Percentiles rank a stretch among this genome's conserved stretches.
Evolutionary conservation across 2,329 filamentous ascomycete species (phyloP).

Genomic region (Leptographium procerum): DNA sequence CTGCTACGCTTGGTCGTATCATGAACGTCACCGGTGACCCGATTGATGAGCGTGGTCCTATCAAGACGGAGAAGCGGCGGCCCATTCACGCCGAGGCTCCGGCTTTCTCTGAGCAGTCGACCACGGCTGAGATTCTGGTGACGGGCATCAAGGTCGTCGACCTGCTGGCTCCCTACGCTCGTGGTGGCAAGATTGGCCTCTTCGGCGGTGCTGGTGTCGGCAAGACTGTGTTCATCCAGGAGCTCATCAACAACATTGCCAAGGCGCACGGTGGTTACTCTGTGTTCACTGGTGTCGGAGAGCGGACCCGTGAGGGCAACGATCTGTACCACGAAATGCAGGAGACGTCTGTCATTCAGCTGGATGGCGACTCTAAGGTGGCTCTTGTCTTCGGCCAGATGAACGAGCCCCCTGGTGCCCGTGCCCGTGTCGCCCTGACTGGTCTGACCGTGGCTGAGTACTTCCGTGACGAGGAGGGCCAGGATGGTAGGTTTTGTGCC

Average conservation of each 20-base stretch:
- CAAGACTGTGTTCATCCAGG: slow-evolving; percentile 99
- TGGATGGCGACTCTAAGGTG: slow-evolving; percentile 99
- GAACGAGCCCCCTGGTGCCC: slow-evolving; percentile 99
- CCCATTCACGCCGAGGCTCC: slow-evolving; percentile 95
- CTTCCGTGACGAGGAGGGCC: slow-evolving; percentile 65
- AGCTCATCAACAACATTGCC: slow-evolving; percentile 99
- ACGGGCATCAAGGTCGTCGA: slow-evolving; percentile 99
- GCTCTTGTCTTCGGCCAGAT: slow-evolving; percentile 99
- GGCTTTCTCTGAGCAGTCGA: slow-evolving; percentile 89
- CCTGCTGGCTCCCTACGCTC: slow-evolving; percentile 94
- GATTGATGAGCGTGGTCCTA: slow-evolving; percentile 97
- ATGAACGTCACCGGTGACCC: slow-evolving; percentile 99
- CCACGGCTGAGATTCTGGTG: slow-evolving; percentile 87
- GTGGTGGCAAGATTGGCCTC: slow-evolving; percentile 99
- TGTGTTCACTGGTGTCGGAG: slow-evolving; percentile 99
- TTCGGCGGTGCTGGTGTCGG: slow-evolving; percentile 99
- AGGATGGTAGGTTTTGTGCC: slow-evolving; percentile 56
- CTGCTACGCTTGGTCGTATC: slow-evolving; percentile 92
- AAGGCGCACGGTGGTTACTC: slow-evolving; percentile 99
- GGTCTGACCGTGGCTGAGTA: slow-evolving; percentile 73
- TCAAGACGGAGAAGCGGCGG: slow-evolving; percentile 79
- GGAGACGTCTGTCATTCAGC: slow-evolving; percentile 98
- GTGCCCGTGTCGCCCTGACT: slow-evolving; percentile 98
- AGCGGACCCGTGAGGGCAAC: slow-evolving; percentile 99
- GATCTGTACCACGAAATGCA: slow-evolving; percentile 99